Evolutionary conservation across 73 alveolate species (phyloP).

Genomic region (Paramecium bursaria): DNA sequence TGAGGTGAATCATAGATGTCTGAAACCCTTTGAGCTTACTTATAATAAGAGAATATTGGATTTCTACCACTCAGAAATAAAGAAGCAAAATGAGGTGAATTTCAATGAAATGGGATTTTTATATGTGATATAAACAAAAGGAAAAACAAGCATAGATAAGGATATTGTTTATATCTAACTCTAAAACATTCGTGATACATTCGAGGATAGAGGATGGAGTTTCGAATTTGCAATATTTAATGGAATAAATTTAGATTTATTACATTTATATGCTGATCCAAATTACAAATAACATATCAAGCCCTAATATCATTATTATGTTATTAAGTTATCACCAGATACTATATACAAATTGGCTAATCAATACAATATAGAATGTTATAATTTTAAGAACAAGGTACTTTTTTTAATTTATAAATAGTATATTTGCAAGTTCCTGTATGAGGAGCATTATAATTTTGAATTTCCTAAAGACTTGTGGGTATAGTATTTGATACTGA

Average conservation of each 20-base stretch:
- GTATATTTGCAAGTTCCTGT: conserved; percentile 14
- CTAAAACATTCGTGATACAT: conserved; percentile 17
- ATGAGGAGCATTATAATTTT: neutral
- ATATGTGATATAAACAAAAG: conserved; percentile 41
- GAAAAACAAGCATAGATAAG: neutral
- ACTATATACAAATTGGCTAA: conserved; percentile 1
- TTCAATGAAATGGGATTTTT: conserved; percentile 43
- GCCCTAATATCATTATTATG: conserved; percentile 18
- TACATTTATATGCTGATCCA: neutral
- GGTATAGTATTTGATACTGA: neutral
- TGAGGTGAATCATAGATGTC: conserved; percentile 12
- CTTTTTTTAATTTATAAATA: neutral
- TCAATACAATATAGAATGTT: conserved; percentile 12
- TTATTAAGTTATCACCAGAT: conserved; percentile 38
- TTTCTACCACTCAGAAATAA: neutral
- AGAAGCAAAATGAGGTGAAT: neutral
- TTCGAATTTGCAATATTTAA: conserved; percentile 27
- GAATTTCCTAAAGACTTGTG: conserved; percentile 40
- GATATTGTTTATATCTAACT: conserved; percentile 27
- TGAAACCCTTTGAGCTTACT: conserved; percentile 34
- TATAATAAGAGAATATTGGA: neutral
- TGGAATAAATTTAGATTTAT: conserved; percentile 2
- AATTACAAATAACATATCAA: neutral
- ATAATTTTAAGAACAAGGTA: conserved; percentile 27
- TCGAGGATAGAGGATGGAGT: conserved; percentile 44